Evolutionary conservation across 176 grass and related monocot genomes (phyloP), one percentile per base, ranked within the genome.

Genomic region (Oryza nivara): DNA sequence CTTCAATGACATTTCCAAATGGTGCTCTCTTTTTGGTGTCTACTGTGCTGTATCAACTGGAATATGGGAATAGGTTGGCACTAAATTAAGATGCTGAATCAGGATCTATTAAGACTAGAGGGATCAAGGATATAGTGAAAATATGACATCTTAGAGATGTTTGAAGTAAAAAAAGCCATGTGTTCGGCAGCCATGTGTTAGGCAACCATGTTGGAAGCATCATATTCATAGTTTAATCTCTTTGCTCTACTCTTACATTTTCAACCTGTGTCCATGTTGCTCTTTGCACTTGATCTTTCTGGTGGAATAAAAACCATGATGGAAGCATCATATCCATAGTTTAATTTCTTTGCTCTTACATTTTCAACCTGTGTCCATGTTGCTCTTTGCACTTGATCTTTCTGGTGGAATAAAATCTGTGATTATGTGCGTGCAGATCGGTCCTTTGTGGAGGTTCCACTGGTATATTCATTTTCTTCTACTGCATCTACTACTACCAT

Each of bases 401-500:
- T 40, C 9, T 26, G 6, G 3, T 26, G 41, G 19, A 77, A 77
- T 32, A 13, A 32, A 82, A 83, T 16, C 19, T 66, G 11, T 8
- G 36, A 23, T 14, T 77, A 45, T 58, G 25, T 47, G 32, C 66
- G 56, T 77, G 81, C 88, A 97, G 95, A 80, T 92, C 95, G 75
- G 77, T 97, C 52, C 88, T 97, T 63, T 97, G 90, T 60, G 92
- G 95, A 80, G 95, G 95, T 51, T 97, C 95, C 51, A 97, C 95
- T 28, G 95, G 95, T 3, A 89, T 93, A 79, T 97, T 97, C 79
- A 77, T 97, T 68, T 93, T 94, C 22, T 90, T 94, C 85, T 97
- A 97, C 88, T 94, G 95, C 88, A 91, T 92, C 87, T 97, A 97
- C 88, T 97, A 97, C 86, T 97, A 97, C 66, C 89, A 88, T 11